phyloP scores from a whole-genome alignment of 371 early-diverging fungal species.

The Mortierella sp. region DNA sequence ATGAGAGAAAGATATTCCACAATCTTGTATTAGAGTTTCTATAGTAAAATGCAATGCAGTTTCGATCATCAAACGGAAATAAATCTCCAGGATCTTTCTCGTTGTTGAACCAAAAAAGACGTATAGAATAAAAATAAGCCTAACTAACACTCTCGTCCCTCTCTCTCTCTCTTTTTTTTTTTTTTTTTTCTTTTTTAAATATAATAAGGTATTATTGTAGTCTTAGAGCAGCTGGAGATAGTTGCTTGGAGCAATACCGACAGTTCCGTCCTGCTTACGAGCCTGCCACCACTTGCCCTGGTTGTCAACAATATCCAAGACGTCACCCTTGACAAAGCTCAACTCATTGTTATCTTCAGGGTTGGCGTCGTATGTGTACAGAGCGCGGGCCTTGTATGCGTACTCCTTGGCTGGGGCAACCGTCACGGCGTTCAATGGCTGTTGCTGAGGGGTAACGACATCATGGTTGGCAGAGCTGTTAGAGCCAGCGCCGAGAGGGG shows the following conservation, averaged over 20 bases:
- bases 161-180: background rate
- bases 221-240: constrained; percentile 63
- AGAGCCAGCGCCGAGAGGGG: constrained; percentile 21
- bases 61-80: background rate
- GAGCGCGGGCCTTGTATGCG: constrained; percentile 69
- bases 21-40: too few relatives aligned
- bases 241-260: constrained; percentile 95
- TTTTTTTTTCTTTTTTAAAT: background rate
- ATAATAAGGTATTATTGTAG: background rate
- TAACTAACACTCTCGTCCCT: too few relatives aligned
- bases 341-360: constrained; percentile 94
- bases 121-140: background rate
- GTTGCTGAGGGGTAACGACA: constrained; percentile 27
- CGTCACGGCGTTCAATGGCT: constrained; percentile 51
- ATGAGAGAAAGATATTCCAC: too few relatives aligned
- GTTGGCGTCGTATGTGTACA: constrained; percentile 81
- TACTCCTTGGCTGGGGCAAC: constrained; percentile 57
- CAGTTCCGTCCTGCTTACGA: constrained; percentile 80
- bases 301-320: constrained; percentile 88
- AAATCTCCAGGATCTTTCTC: constrained; percentile 12
- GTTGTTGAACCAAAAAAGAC: background rate
- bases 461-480: constrained; percentile 23
- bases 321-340: constrained; percentile 89
- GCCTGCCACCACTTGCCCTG: constrained; percentile 98
- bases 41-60: too few relatives aligned